Evolutionary conservation across 2,329 filamentous ascomycete species (phyloP), one percentile per base, ranked within the genome.

Genomic region (Cercospora berteroae): DNA sequence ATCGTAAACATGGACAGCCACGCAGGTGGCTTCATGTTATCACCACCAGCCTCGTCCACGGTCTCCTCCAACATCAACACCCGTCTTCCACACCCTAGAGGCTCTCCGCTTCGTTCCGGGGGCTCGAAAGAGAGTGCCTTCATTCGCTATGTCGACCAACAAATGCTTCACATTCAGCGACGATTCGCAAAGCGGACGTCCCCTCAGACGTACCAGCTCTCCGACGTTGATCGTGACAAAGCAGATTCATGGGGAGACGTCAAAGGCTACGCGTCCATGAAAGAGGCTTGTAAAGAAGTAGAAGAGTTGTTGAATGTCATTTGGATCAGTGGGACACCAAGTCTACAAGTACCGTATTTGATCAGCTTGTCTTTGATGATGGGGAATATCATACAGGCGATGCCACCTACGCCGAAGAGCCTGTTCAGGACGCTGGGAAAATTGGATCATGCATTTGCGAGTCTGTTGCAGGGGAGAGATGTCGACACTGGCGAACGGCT

Each of bases 311-410:
- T 96, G 16, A 90, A 96, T 77, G 86, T 96, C 7, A 80, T 97
- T 5, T 98, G 94, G 94, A 86, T 92, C 23, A 92, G 89, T 31
- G 92, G 91, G 9, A 97, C 94, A 23, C 93, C 93, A 93, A 83
- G 77, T 63, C 81, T 97, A 8, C 93, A 97, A 79, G 87, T 94
- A 12, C 92, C 93, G 2, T 94, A 94, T 76, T 82, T 97, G 2
- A 87, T 97, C 42, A 90, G 88, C 64, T 82, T 97, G 58, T 92
- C 92, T 1, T 86, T 90, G 61, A 84, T 93, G 67, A 83, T 93
- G 42, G 88, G 87, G 66, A 87, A 88, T 18, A 93, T 91, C 77
- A 84, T 96, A 3, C 82, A 88, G 4, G 86, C 88, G 8, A 96
- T 96, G 77, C 85, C 88, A 0, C 87, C 90, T 2, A 82, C 86